Evolutionary conservation across 2,329 filamentous ascomycete genomes (phyloP), one percentile per base, ranked within the genome.

Genomic region (Alternaria sp.): DNA sequence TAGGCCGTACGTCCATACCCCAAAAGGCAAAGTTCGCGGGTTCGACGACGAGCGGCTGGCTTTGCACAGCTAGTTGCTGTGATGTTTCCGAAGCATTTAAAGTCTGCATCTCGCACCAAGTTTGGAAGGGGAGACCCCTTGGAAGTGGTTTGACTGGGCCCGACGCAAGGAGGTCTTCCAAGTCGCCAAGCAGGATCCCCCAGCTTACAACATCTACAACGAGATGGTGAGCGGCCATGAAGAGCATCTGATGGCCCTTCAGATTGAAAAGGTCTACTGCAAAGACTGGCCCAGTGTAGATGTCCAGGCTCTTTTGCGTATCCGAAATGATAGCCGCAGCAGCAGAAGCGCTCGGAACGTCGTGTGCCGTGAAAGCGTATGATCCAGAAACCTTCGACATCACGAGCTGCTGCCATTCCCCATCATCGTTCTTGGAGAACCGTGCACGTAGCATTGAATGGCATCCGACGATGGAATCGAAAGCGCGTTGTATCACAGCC

Each of bases 371-470:
- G 46, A 75, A 74, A 2, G 34, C 12, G 59, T 76, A 77, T 7
- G 73, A 62, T 5, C 64, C 51, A 0, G 43, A 18, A 8, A 50
- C 11, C 22, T 61, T 22, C 3, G 61, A 52, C 16, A 54, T 56
- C 22, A 76, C 64, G 7, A 48, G 55, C 51, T 78, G 75, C 20
- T 63, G 57, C 74, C 72, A 76, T 3, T 57, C 43, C 2, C 70
- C 69, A 18, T 41, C 22, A 1, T 59, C 43, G 9, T 49, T 51
- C 48, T 65, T 65, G 9, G 38, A 56, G 57, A 75, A 77, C 5
- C 75, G 69, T 16, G 75, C 73, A 28, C 75, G 71, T 22, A 78
- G 72, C 74, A 78, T 78, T 3, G 71, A 68, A 27, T 80, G 77
- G 30, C 65, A 70, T 12, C 64, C 53, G 2, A 75, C 71, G 32